Evolutionary conservation across 257 asterid genomes (phyloP), one percentile per base, ranked within the genome.

Genomic region (Asclepias syriaca): DNA sequence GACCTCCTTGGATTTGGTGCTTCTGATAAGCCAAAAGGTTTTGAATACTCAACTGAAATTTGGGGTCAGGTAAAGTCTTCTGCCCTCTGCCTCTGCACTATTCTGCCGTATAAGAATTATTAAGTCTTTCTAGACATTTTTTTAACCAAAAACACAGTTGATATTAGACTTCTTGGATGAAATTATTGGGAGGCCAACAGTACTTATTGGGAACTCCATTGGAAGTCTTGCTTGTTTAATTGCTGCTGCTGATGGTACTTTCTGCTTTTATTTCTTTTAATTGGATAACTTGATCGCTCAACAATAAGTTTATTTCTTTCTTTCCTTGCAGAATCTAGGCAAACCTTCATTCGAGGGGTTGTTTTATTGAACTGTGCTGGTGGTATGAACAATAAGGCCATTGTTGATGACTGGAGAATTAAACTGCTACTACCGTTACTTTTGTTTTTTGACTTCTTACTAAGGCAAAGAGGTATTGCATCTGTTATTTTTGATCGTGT

Each of bases 321-420:
- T 14, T 50, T 39, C 34, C 76, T 21, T 74, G 56, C 82, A 91
- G 96, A 91, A 80, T 80, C 92, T n/a, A 72, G 73, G 9, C 77
- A 56, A 57, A 71, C 86, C 65, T 77, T 83, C 61, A 86, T 94
- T 68, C 81, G 84, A 63, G 98, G 93, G 43, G 89, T 91, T n/a
- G 98, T 87, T 76, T 86, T 94, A 68, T 81, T 94, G 59, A 94
- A 94, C 63, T 91, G 98, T 59, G 88, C 97, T 8, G 97, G 98
- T 78, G 98, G 97, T 19, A 94, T 91, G 97, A 94, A 91, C 92
- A 94, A 94, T 87, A 94, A 94, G 84, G 97, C 97, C 1, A 83
- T 91, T 77, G 98, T 94, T 43, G 97, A 91, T 70, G 98, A 94
- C 79, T 94, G 98, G 98, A 91, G 98, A 75, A 91, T 94, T 66